Conservation (phyloP, 352 stramenopile genomes). For the Pythium grandisporangium region DNA sequence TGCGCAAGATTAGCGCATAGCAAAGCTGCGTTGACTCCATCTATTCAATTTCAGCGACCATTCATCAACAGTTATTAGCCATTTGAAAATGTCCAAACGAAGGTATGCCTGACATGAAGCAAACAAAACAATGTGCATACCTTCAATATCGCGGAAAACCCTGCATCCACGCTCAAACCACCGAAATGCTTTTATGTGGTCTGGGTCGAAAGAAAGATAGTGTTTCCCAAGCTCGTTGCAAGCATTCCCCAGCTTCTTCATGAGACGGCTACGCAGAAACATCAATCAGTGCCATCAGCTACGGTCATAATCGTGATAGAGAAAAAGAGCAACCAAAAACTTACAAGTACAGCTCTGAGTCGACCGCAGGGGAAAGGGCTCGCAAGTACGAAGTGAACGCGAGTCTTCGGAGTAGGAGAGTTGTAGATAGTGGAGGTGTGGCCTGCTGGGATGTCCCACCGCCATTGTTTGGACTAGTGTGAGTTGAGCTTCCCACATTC, state of each 20-base stretch:
- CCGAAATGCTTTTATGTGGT: conserved; percentile 46
- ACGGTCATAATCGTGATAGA: neutral
- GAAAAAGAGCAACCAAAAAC: no score
- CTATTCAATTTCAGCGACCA: no score
- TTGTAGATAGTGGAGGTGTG: neutral
- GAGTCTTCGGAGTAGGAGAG: conserved; percentile 11
- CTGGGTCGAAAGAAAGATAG: conserved; percentile 26
- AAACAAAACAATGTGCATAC: no score
- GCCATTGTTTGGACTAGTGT: no score
- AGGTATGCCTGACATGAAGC: no score
- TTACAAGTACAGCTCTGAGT: conserved; percentile 82
- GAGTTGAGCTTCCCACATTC: conserved; percentile 11
- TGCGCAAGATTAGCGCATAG: conserved; percentile 74
- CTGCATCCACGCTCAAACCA: conserved; percentile 78
- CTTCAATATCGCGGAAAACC: conserved; percentile 79
- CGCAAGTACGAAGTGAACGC: conserved; percentile 64
- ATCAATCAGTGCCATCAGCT: neutral
- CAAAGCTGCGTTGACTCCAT: conserved; percentile 73
- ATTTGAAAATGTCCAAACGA: no score
- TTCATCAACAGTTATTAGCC: no score
- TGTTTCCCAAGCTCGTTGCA: conserved; percentile 80
- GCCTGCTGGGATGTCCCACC: neutral
- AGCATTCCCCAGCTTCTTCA: conserved; percentile 84
- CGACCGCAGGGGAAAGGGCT: conserved; percentile 41
- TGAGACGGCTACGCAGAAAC: conserved; percentile 50